Evolutionary conservation across 2,329 filamentous ascomycete species (phyloP).

Genomic region (Trichoderma sp.): DNA sequence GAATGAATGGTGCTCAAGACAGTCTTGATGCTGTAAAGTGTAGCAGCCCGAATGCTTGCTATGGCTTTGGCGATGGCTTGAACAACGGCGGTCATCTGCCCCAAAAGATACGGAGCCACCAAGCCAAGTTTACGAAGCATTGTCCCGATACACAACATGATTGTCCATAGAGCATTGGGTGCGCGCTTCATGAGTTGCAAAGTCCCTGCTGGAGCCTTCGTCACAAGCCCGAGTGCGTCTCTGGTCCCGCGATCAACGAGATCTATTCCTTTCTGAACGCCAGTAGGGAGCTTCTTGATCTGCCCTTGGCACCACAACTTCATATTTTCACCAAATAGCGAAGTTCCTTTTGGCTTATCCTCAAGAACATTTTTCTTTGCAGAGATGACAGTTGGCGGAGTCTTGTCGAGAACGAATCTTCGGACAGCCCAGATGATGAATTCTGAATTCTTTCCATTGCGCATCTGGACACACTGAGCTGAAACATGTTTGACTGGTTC

Average conservation of each 20-base stretch:
- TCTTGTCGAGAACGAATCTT: conserved; percentile 34
- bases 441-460: not conserved
- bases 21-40: conserved; percentile 43
- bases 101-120: conserved; percentile 32
- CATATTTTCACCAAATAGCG: conserved; percentile 34
- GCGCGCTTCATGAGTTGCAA: conserved; percentile 31
- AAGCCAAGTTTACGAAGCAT: conserved; percentile 33
- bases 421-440: conserved; percentile 38
- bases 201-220: conserved; percentile 24
- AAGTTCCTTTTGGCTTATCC: conserved; percentile 33
- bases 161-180: conserved; percentile 32
- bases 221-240: conserved; percentile 30
- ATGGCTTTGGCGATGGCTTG: conserved; percentile 42
- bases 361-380: conserved; percentile 36
- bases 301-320: conserved; percentile 37
- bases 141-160: conserved; percentile 37
- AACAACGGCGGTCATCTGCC: conserved; percentile 37
- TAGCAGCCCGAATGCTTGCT: conserved; percentile 38
- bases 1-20: conserved; percentile 38
- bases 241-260: conserved; percentile 29
- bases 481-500: conserved; percentile 24
- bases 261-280: conserved; percentile 30
- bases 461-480: no score
- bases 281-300: conserved; percentile 33
- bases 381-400: conserved; percentile 38